phyloP scores from a whole-genome alignment of 2,329 filamentous ascomycete genomes.

The Periconia sp. region DNA sequence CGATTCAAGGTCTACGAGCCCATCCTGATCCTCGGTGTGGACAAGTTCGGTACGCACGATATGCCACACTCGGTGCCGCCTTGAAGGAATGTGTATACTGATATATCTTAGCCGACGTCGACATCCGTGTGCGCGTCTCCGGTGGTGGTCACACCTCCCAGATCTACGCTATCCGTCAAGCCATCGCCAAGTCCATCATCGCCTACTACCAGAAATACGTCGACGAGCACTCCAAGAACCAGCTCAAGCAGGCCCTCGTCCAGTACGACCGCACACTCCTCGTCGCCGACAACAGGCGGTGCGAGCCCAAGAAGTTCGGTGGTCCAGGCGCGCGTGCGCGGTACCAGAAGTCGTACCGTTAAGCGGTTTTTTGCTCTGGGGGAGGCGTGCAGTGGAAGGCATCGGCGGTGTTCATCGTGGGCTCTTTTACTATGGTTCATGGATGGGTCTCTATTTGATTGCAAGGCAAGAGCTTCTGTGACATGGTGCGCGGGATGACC shows the following conservation, averaged over 20 bases:
- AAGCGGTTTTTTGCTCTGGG: slow-evolving; percentile 52
- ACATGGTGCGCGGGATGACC: slow-evolving; percentile 25
- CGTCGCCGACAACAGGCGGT: slow-evolving; percentile 98
- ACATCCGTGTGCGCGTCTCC: slow-evolving; percentile 95
- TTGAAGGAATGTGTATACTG: slow-evolving; percentile 18
- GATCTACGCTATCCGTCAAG: slow-evolving; percentile 98
- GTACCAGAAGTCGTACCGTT: slow-evolving; percentile 99
- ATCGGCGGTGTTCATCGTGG: slow-evolving; percentile 47
- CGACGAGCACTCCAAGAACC: slow-evolving; percentile 99
- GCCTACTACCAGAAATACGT: slow-evolving; percentile 99
- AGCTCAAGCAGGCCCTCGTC: slow-evolving; percentile 95
- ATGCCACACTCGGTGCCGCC: too few relatives aligned
- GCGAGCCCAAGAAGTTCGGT: slow-evolving; percentile 98
- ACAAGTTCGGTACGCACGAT: slow-evolving; percentile 78
- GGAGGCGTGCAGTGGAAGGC: slow-evolving; percentile 22
- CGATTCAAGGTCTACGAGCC: slow-evolving; percentile 99
- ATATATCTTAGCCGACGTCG: slow-evolving; percentile 69
- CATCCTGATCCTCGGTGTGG: slow-evolving; percentile 92
- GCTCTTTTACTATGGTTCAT: slow-evolving; percentile 36
- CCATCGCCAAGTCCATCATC: slow-evolving; percentile 94
- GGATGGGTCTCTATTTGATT: slow-evolving; percentile 29
- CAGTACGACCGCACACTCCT: slow-evolving; percentile 97
- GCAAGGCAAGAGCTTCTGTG: slow-evolving; percentile 28
- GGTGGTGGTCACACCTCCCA: slow-evolving; percentile 98
- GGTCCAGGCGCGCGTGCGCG: slow-evolving; percentile 92